These are phyloP conservation scores for Erythrobasidium yunnanense DNA, from an alignment of 768 basidiomycete genomes.

Conservation along the genomic window DNA sequence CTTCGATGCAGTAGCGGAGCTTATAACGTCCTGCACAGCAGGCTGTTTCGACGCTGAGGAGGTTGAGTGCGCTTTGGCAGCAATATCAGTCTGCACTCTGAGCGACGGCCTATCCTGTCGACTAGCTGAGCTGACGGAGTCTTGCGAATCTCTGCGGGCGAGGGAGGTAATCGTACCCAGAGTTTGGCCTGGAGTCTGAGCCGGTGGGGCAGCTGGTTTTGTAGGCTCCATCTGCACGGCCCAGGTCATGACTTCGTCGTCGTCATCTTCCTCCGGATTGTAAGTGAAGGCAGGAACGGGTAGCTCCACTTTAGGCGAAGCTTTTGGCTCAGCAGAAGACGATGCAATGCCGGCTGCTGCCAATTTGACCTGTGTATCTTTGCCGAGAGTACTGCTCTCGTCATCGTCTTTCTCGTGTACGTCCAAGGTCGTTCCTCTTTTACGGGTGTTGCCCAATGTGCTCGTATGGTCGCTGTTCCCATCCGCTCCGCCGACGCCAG, in stretches of 20 bases:
- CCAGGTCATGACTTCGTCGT: constrained; percentile 27
- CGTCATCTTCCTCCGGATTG: constrained; percentile 25
- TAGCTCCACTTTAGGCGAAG: not conserved
- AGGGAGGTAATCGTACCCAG: too few species aligned
- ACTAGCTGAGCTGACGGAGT: not conserved
- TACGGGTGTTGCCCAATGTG: not conserved
- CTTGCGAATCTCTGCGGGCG: too few species aligned
- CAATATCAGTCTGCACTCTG: constrained; percentile 9
- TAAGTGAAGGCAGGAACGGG: constrained; percentile 2
- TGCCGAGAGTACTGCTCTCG: constrained; percentile 15
- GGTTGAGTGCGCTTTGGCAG: not conserved
- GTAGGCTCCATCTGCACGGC: constrained; percentile 25
- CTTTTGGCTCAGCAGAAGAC: not conserved
- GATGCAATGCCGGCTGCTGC: not conserved
- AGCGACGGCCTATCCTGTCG: constrained; percentile 14
- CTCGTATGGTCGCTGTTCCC: not conserved
- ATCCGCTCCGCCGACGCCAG: not conserved
- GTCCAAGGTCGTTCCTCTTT: not conserved
- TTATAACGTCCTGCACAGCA: not conserved
- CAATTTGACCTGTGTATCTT: not conserved
- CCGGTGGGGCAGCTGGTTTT: constrained; percentile 9
- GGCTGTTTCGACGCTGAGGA: not conserved
- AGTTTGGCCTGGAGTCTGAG: too few species aligned
- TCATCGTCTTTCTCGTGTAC: not conserved
- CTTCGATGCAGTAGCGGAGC: not conserved